Evolutionary conservation across 352 stramenopile species (phyloP), one percentile per base, ranked within the genome.

Genomic region (Lagenidium sp.): DNA sequence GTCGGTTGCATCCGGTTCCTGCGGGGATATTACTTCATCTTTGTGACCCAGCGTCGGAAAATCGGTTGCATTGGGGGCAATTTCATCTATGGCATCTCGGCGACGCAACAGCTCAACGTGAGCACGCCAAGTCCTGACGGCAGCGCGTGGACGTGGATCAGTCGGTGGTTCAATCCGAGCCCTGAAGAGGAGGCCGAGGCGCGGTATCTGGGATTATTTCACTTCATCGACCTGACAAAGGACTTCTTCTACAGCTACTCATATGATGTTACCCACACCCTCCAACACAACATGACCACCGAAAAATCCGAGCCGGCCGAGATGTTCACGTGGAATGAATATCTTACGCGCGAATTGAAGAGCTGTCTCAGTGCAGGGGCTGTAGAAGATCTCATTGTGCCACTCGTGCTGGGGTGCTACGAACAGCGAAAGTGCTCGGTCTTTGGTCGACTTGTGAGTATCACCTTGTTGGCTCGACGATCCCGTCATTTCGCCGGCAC

Each of bases 211-310:
- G 87, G 83, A 0, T 64, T 99, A 0, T 99, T 99, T 57, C 94
- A 99, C 56, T 97, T 99, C 41, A 73, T 99, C 32, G 96, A 99
- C 59, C 73, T 99, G 16, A 98, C 94, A 6, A 99, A 99, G 54
- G 97, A 99, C 53, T 99, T 99, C 59, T 99, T 95, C 73, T 99
- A 98, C 63, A 97, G 81, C 41, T 99, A 99, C 58, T 98, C 93
- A 36, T 99, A 99, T 57, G 94, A 99, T 53, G 76, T 99, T 36
- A 99, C 96, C 15, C 79, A 96, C 55, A 97, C 85, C 38, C 63
- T 99, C 42, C 95, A 99, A 68, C 79, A 98, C 58, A 99, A 99
- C 52, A 98, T 99, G 80, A 86, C 95, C 11, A 84, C 74, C 2
- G 73, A 87, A 31, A 53, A 73, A 22, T 68, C 72, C 0, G 71